A percentile compares a stretch with the other conserved stretches of the same genome.
Conservation (phyloP, 805 yeast species). For the Barnettozyma californica region DNA sequence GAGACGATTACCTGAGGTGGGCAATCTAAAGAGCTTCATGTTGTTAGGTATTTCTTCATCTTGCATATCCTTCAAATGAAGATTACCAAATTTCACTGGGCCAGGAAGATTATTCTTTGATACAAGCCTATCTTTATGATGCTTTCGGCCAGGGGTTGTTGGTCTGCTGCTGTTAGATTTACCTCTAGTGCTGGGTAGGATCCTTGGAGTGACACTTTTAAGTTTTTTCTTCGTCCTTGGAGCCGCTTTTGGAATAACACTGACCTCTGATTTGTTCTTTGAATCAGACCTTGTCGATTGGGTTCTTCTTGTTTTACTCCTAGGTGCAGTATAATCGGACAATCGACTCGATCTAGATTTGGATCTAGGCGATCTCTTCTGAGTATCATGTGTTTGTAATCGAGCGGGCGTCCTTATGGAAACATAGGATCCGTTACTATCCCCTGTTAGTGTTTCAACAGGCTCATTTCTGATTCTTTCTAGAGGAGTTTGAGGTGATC, state of each 20-base stretch:
- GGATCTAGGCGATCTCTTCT: background rate
- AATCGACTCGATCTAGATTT: background rate
- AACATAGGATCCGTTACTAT: constrained; percentile 4
- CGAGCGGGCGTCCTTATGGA: background rate
- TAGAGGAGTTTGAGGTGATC: constrained; percentile 2
- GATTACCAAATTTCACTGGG: background rate
- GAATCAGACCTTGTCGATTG: background rate
- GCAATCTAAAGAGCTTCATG: constrained; percentile 24
- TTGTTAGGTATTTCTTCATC: background rate
- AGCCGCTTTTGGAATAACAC: background rate
- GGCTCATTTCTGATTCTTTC: background rate
- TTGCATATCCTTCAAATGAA: constrained; percentile 1
- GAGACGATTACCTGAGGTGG: constrained; percentile 17
- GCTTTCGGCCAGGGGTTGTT: background rate
- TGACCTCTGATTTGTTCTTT: background rate
- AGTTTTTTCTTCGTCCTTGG: background rate
- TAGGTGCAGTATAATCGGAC: background rate
- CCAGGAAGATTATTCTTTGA: background rate
- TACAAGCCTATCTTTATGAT: background rate
- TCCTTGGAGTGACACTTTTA: background rate
- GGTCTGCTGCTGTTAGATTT: background rate
- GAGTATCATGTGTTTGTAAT: background rate
- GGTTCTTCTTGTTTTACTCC: too few species aligned
- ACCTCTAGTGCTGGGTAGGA: background rate
- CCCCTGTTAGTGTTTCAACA: background rate